Conservation (phyloP, 345 rosid genomes). For the Moricandia moricandioides region DNA sequence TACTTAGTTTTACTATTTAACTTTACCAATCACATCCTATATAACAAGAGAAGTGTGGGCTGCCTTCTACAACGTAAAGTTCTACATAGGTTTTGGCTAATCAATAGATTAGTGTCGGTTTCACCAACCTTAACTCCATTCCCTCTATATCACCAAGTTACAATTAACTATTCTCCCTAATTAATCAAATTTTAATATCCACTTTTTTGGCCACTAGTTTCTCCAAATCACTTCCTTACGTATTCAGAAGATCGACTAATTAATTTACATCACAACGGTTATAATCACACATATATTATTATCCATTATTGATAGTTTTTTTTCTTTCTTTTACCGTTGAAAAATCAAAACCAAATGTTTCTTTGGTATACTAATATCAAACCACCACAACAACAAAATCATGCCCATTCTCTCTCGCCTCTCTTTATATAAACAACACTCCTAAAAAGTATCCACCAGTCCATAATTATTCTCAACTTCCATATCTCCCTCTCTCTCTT, state of each 20-base stretch:
- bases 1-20: too few relatives aligned
- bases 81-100: constrained; percentile 5
- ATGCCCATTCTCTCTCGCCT: constrained; percentile 28
- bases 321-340: constrained; percentile 14
- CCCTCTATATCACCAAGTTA: constrained; percentile 17
- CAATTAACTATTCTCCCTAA: constrained; percentile 28
- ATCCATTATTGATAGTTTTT: background rate
- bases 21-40: too few relatives aligned
- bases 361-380: constrained; percentile 32
- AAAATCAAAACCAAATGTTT: constrained; percentile 14
- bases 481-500: constrained; percentile 21
- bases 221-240: constrained; percentile 26
- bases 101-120: constrained; percentile 33
- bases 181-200: constrained; percentile 14
- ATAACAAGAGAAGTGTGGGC: too few relatives aligned
- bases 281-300: constrained; percentile 16
- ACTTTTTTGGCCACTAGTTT: constrained; percentile 8
- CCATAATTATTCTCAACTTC: constrained; percentile 29
- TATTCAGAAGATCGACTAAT: constrained; percentile 22
- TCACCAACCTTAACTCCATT: constrained; percentile 30
- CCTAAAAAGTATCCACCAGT: constrained; percentile 17
- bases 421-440: constrained; percentile 36
- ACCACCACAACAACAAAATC: constrained; percentile 35
- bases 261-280: constrained; percentile 22
- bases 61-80: constrained; percentile 10